A percentile compares a stretch with the other conserved stretches of the same genome.
These are phyloP conservation scores for Mucor mucedo DNA, from an alignment of 371 early-diverging fungal species.

Conservation along the genomic window DNA sequence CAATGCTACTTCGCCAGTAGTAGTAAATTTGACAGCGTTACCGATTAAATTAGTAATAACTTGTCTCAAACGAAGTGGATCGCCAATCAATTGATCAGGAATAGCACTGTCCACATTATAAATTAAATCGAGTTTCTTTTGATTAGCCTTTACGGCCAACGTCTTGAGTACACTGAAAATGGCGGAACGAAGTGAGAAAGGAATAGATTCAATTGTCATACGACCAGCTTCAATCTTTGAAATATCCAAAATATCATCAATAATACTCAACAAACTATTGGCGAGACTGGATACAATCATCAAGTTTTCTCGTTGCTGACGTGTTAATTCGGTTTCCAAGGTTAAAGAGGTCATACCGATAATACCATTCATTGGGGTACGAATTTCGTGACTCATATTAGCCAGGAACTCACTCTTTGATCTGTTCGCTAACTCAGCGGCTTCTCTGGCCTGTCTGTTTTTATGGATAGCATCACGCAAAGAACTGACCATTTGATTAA, in stretches of 20 bases:
- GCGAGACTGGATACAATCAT: constrained; percentile 74
- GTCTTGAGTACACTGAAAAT: constrained; percentile 73
- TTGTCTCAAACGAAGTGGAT: constrained; percentile 77
- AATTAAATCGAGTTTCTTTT: constrained; percentile 68
- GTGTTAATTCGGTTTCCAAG: constrained; percentile 66
- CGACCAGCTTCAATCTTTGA: constrained; percentile 86
- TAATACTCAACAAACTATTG: constrained; percentile 71
- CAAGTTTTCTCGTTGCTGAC: constrained; percentile 77
- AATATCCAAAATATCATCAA: constrained; percentile 84
- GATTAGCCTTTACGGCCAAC: constrained; percentile 68
- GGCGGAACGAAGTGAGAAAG: constrained; percentile 71
- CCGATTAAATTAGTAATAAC: constrained; percentile 85
- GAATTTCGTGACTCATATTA: constrained; percentile 77
- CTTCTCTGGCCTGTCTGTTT: constrained; percentile 73
- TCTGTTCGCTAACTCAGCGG: constrained; percentile 77
- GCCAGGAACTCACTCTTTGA: constrained; percentile 79
- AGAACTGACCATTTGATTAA: constrained; percentile 74
- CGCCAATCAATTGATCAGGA: constrained; percentile 76
- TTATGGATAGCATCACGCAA: constrained; percentile 73
- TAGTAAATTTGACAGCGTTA: constrained; percentile 89
- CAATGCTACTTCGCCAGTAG: constrained; percentile 67
- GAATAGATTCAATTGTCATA: constrained; percentile 71
- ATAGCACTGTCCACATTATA: constrained; percentile 69
- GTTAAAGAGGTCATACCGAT: constrained; percentile 77
- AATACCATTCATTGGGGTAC: constrained; percentile 84